Percentiles rank a stretch among this genome's conserved stretches.
Conservation (phyloP, 1,284 basidiomycete genomes). For the Naganishia albida region DNA sequence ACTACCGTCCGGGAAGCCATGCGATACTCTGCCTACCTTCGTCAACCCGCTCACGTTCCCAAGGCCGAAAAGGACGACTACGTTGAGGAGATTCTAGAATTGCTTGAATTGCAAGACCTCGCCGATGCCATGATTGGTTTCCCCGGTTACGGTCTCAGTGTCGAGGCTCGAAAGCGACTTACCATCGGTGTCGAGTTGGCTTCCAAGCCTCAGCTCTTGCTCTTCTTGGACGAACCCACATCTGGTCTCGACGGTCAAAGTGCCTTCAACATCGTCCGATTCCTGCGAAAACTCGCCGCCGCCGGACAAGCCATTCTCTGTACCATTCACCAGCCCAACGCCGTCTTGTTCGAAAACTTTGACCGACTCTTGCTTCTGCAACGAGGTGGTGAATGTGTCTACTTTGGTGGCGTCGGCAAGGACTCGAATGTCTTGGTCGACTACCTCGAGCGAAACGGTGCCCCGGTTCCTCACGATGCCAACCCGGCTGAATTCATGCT, state of each 20-base stretch:
- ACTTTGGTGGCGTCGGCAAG: slow-evolving; percentile 59
- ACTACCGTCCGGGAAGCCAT: slow-evolving; percentile 65
- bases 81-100: slow-evolving; percentile 59
- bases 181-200: slow-evolving; percentile 65
- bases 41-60: slow-evolving; percentile 58
- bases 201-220: slow-evolving; percentile 61
- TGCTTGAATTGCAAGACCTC: slow-evolving; percentile 58
- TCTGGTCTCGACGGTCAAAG: slow-evolving; percentile 58
- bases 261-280: slow-evolving; percentile 57
- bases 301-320: slow-evolving; percentile 65
- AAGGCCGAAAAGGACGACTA: slow-evolving; percentile 60
- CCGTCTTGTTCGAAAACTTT: slow-evolving; percentile 60
- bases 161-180: slow-evolving; percentile 61
- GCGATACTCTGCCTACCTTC: slow-evolving; percentile 62
- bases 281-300: slow-evolving; percentile 66
- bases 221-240: slow-evolving; percentile 62
- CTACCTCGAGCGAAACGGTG: slow-evolving; percentile 61
- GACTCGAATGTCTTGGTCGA: slow-evolving; percentile 58
- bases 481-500: slow-evolving; percentile 60
- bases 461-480: slow-evolving; percentile 57
- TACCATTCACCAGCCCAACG: slow-evolving; percentile 56
- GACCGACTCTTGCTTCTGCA: slow-evolving; percentile 59
- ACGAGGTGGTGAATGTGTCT: slow-evolving; percentile 53
- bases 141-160: slow-evolving; percentile 58
- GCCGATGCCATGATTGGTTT: slow-evolving; percentile 57